Percentiles rank a stretch among this genome's conserved stretches.
These are phyloP conservation scores for Sanguinoderma infundibulare DNA, from an alignment of 1,284 basidiomycete genomes.

Conservation along the genomic window DNA sequence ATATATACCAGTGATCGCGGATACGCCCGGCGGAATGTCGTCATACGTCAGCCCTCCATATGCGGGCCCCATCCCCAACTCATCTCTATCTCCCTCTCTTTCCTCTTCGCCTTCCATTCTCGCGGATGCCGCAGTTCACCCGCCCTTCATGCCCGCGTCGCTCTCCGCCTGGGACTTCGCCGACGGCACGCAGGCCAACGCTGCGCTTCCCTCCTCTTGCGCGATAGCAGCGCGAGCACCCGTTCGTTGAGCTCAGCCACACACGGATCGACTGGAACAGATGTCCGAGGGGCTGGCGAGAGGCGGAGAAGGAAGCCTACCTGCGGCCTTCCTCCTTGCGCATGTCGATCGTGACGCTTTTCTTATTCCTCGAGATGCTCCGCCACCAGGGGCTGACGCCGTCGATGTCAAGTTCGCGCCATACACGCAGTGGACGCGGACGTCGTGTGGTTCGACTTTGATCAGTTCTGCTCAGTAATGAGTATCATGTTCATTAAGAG, in stretches of 20 bases:
- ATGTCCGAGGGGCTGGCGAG: neutral
- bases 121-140: too few relatives aligned
- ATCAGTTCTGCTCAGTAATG: slow-evolving; percentile 76
- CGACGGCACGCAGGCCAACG: too few relatives aligned
- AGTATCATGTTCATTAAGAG: slow-evolving; percentile 23
- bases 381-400: slow-evolving; percentile 76
- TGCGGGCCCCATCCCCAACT: too few relatives aligned
- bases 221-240: slow-evolving; percentile 74
- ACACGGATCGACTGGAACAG: neutral
- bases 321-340: slow-evolving; percentile 62
- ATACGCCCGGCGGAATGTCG: too few relatives aligned
- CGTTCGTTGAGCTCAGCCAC: slow-evolving; percentile 25
- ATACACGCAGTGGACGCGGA: slow-evolving; percentile 69
- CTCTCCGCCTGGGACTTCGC: too few relatives aligned
- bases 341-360: slow-evolving; percentile 70
- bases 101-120: too few relatives aligned
- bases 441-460: slow-evolving; percentile 66
- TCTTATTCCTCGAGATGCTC: slow-evolving; percentile 72
- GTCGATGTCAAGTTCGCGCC: slow-evolving; percentile 71
- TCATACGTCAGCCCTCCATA: too few relatives aligned
- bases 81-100: too few relatives aligned
- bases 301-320: slow-evolving; percentile 50
- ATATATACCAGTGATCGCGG: too few relatives aligned
- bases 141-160: too few relatives aligned
- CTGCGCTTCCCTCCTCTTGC: slow-evolving; percentile 43